Conservation (phyloP, 352 stramenopile species). For the Phytopythium montanum region DNA sequence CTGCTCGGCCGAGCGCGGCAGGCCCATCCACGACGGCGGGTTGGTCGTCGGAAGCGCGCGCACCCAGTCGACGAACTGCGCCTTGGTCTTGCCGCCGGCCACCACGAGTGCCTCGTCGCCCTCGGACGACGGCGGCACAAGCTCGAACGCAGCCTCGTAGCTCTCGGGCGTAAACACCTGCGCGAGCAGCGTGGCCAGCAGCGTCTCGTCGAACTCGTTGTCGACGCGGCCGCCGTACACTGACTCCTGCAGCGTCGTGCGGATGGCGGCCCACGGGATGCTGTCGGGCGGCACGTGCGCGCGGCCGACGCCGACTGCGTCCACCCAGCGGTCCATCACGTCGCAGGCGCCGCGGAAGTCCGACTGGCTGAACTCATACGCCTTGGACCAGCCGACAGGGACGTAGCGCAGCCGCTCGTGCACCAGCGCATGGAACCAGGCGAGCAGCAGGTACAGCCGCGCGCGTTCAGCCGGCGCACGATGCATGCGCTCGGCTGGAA, state of each 20-base stretch:
- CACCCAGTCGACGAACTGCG: slow-evolving; percentile 91
- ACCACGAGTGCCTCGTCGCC: slow-evolving; percentile 68
- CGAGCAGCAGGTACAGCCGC: slow-evolving; percentile 96
- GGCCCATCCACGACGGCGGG: slow-evolving; percentile 90
- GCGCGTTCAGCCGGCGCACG: slow-evolving; percentile 81
- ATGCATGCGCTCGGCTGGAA: slow-evolving; percentile 92
- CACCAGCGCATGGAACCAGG: slow-evolving; percentile 98
- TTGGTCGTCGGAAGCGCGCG: slow-evolving; percentile 86
- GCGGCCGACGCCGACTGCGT: slow-evolving; percentile 77
- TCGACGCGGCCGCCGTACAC: slow-evolving; percentile 98
- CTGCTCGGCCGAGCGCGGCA: slow-evolving; percentile 90
- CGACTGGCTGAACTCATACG: slow-evolving; percentile 99
- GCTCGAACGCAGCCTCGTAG: slow-evolving; percentile 90
- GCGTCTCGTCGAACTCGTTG: slow-evolving; percentile 94
- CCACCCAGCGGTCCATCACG: slow-evolving; percentile 97
- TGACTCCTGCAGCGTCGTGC: slow-evolving; percentile 94
- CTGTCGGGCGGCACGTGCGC: slow-evolving; percentile 93
- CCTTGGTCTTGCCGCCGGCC: slow-evolving; percentile 88
- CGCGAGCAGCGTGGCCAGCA: slow-evolving; percentile 94
- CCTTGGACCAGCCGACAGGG: slow-evolving; percentile 97
- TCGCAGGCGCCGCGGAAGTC: slow-evolving; percentile 97
- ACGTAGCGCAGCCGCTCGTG: slow-evolving; percentile 98
- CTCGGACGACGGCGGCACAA: slow-evolving; percentile 55
- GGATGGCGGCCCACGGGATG: slow-evolving; percentile 98
- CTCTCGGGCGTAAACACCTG: slow-evolving; percentile 92